Conservation (phyloP, 805 yeast genomes). For the Clavispora fructus region DNA sequence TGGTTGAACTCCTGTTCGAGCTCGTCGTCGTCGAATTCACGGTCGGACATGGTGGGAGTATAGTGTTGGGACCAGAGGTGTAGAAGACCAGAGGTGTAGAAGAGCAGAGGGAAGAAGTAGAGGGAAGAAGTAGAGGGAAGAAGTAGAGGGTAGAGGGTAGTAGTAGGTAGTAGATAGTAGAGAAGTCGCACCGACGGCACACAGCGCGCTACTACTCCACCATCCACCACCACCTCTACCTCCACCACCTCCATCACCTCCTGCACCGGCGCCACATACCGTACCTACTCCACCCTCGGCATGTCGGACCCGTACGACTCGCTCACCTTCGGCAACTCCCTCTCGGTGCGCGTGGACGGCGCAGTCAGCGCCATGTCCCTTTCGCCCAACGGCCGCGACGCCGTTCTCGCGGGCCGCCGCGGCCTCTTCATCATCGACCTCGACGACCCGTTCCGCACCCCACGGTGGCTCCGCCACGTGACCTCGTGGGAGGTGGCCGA, state of each 20-base stretch:
- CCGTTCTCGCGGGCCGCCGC: constrained; percentile 76
- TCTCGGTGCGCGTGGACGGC: constrained; percentile 83
- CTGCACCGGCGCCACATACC: neutral
- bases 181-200: too few species aligned
- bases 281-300: neutral
- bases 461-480: constrained; percentile 86
- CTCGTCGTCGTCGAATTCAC: constrained; percentile 11
- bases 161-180: too few species aligned
- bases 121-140: too few species aligned
- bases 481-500: constrained; percentile 99
- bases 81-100: too few species aligned
- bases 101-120: neutral
- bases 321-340: constrained; percentile 71
- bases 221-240: too few species aligned
- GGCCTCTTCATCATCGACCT: constrained; percentile 89
- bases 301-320: constrained; percentile 29
- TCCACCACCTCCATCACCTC: neutral
- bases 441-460: constrained; percentile 93
- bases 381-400: constrained; percentile 88
- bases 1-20: constrained; percentile 23
- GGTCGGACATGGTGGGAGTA: neutral
- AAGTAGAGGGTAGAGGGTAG: too few species aligned
- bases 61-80: neutral
- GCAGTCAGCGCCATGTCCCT: constrained; percentile 88
- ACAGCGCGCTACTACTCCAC: too few species aligned